Evolutionary conservation across 2,329 filamentous ascomycete species (phyloP).

Genomic region (Diaporthe destruens): DNA sequence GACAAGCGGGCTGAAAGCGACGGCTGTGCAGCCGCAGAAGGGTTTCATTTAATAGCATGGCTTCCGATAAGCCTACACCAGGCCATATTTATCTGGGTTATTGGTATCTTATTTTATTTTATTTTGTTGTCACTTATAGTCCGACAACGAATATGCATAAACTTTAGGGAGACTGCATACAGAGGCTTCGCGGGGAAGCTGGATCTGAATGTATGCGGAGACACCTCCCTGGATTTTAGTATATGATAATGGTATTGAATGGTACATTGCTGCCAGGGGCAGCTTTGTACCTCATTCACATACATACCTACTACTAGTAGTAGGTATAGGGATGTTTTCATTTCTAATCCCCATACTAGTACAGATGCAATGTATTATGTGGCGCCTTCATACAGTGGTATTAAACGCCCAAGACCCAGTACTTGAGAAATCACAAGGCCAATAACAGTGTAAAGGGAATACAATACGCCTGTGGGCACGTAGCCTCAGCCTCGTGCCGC

Average conservation of each 20-base stretch:
- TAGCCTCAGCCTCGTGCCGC: too few relatives aligned
- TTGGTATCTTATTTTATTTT: neutral
- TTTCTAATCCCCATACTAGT: too few relatives aligned
- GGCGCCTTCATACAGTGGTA: too few relatives aligned
- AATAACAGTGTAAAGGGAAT: too few relatives aligned
- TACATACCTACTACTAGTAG: too few relatives aligned
- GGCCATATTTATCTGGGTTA: neutral
- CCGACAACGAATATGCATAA: neutral
- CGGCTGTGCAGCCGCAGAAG: slow-evolving; percentile 6
- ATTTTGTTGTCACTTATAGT: neutral
- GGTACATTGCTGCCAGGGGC: neutral
- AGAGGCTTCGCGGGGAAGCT: neutral
- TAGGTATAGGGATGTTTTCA: too few relatives aligned
- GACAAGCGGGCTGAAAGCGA: neutral
- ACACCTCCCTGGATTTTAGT: neutral
- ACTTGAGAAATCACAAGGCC: too few relatives aligned
- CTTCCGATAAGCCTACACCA: neutral
- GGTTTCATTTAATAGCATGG: slow-evolving; percentile 1
- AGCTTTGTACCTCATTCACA: too few relatives aligned
- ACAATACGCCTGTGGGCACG: too few relatives aligned
- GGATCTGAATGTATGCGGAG: neutral
- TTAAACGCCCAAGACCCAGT: too few relatives aligned
- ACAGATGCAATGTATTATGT: too few relatives aligned
- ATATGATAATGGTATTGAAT: neutral
- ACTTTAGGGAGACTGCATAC: too few relatives aligned